Base-by-base conservation (phyloP, 768 basidiomycete genomes). In the Wakefieldia striispora region DNA sequence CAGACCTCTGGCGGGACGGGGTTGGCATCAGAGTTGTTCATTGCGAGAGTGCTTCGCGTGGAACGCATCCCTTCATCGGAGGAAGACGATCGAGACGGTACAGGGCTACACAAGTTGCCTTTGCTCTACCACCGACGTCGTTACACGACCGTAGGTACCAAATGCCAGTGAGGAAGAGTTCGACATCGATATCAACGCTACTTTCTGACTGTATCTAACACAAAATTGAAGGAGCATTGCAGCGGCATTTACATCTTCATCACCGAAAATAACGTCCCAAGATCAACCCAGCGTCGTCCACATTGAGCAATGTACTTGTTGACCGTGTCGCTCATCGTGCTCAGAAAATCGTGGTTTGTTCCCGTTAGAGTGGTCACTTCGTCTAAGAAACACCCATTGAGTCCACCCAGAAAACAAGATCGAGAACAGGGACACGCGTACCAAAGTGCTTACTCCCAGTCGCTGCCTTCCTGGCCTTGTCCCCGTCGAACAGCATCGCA, bases 231-330 rank as follows among this genome's bases (percentile, higher is more conserved):
- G 27, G 31, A 35, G 4, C 20, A 42, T 43, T 36, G 17, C 31
- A 10, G 54, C 19, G 38, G 29, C 29, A 13, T 50, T 68, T 62
- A 85, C 42, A 83, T 26, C 57, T 80, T 86, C 82, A 95, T 86
- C 62, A 83, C 87, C 26, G 88, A 83, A 70, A 99, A 98, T 45
- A 99, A 71, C 4, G 74, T 62, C 33, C 75, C 73, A 57, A 99
- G 76, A 57, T 91, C 83, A 16, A 99, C 91, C 86, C 91, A 98
- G 50, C 91, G 80, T 55, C 95, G 76, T 33, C 91, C 95, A 67
- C 86, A 93, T 63, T 84, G 82, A 53, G 90, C 77, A n/a, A 97
- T 76, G 63, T 97, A 91, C 62, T 82, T 85, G 49, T 89, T 76
- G 0, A 90, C 85, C 16, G 83, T 81, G 0, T 59, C 65, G 0